These are phyloP conservation scores for Allomyces javanicus DNA, from an alignment of 192 early-diverging fungal genomes.

Conservation along the genomic window DNA sequence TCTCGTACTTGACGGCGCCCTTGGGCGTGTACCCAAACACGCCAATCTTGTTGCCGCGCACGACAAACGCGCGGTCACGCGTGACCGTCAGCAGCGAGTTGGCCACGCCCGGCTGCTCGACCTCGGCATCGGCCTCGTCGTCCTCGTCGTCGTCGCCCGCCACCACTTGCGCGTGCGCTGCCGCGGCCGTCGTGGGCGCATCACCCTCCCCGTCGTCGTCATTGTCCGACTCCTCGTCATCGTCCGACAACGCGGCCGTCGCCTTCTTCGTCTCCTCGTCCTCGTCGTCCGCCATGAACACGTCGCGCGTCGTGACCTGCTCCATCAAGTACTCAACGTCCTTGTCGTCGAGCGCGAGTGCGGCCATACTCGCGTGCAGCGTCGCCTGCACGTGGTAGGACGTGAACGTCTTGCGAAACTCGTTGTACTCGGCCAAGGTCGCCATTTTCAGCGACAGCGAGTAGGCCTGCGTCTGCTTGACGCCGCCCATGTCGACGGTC, in stretches of 20 bases:
- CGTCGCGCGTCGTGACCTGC: not conserved
- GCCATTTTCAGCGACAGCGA: not conserved
- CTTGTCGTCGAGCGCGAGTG: not conserved
- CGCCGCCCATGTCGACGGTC: not conserved
- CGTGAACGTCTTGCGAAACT: not conserved
- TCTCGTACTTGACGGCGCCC: conserved; percentile 52
- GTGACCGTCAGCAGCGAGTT: conserved; percentile 65
- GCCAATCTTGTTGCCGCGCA: conserved; percentile 73
- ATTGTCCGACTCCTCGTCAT: conserved; percentile 6
- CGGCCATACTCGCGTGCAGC: not conserved
- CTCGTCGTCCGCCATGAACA: not conserved
- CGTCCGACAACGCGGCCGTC: conserved; percentile 8
- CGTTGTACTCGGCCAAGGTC: not conserved
- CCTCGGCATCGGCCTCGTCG: conserved; percentile 15
- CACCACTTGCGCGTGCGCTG: conserved; percentile 15
- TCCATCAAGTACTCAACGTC: not conserved
- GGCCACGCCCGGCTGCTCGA: conserved; percentile 15
- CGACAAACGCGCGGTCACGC: conserved; percentile 71
- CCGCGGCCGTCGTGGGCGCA: conserved; percentile 14
- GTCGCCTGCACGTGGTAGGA: not conserved
- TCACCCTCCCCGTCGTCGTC: conserved; percentile 8
- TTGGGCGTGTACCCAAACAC: conserved; percentile 62
- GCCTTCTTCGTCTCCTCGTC: conserved; percentile 9
- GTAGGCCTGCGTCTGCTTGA: not conserved
- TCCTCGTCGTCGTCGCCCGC: conserved; percentile 27